Evolutionary conservation across 1,139 yeast genomes (phyloP).

Genomic region (Suhomyces coccinellae): DNA sequence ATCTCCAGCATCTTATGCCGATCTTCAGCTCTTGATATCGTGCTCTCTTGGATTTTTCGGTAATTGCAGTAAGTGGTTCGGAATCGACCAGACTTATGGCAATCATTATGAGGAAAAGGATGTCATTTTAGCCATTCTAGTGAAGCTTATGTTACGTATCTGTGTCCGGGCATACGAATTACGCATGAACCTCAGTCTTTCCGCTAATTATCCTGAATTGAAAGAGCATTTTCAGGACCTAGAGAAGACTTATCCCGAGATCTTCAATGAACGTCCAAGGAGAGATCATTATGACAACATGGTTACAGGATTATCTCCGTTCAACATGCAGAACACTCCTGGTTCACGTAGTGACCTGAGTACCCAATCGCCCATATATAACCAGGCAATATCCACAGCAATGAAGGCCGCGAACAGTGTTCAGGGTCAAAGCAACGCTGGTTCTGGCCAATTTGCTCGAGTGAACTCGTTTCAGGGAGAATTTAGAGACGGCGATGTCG

Average conservation of each 20-base stretch:
- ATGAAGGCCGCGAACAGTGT: conserved; percentile 17
- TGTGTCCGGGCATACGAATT: conserved; percentile 28
- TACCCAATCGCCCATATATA: conserved; percentile 7
- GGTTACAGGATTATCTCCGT: conserved; percentile 10
- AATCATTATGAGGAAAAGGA: conserved; percentile 26
- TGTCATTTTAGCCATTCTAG: conserved; percentile 23
- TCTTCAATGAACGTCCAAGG: conserved; percentile 14
- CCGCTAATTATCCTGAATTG: conserved; percentile 20
- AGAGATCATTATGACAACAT: not conserved
- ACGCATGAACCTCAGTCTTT: conserved; percentile 18
- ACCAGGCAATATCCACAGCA: conserved; percentile 29
- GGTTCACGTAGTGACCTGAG: conserved; percentile 2
- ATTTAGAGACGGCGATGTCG: not conserved
- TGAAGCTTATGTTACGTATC: conserved; percentile 27
- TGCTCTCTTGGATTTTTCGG: conserved; percentile 28
- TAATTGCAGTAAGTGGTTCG: conserved; percentile 9
- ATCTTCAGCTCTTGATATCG: conserved; percentile 33
- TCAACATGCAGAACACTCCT: not conserved
- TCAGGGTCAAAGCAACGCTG: not conserved
- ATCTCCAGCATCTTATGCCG: conserved; percentile 28
- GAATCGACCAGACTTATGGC: conserved; percentile 4
- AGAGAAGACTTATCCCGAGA: conserved; percentile 27
- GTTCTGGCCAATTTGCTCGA: not conserved
- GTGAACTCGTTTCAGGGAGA: not conserved
- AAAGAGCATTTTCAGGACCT: conserved; percentile 26